These are phyloP conservation scores for Podospora tetraspora DNA, from an alignment of 495 filamentous ascomycete genomes.

Conservation along the genomic window DNA sequence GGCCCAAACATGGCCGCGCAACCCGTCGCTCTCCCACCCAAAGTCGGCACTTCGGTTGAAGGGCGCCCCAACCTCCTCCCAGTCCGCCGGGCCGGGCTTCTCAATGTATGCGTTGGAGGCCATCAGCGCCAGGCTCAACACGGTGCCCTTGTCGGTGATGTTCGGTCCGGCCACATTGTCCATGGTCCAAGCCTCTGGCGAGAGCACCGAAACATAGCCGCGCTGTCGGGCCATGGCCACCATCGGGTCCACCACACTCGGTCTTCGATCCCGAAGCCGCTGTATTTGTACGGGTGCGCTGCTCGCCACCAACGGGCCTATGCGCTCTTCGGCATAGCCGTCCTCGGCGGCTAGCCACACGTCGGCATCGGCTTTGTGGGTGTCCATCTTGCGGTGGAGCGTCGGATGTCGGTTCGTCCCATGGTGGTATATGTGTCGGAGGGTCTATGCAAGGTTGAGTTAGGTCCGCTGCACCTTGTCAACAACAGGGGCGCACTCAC, in stretches of 20 bases:
- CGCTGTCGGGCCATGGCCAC: slow-evolving; percentile 60
- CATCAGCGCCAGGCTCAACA: slow-evolving; percentile 80
- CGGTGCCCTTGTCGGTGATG: slow-evolving; percentile 76
- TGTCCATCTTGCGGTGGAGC: slow-evolving; percentile 69
- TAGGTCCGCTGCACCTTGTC: background rate
- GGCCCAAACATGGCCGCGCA: slow-evolving; percentile 88
- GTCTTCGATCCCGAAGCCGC: slow-evolving; percentile 72
- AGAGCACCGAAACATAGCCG: slow-evolving; percentile 54
- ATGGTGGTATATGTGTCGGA: slow-evolving; percentile 89
- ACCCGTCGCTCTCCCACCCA: slow-evolving; percentile 84
- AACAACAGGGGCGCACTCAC: slow-evolving; percentile 27
- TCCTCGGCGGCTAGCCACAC: slow-evolving; percentile 64
- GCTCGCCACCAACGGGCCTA: slow-evolving; percentile 46
- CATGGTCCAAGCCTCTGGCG: slow-evolving; percentile 71
- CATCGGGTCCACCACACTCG: slow-evolving; percentile 68
- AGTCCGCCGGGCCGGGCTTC: slow-evolving; percentile 63
- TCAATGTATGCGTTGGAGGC: slow-evolving; percentile 83
- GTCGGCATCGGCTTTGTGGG: slow-evolving; percentile 53
- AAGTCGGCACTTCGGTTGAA: slow-evolving; percentile 82
- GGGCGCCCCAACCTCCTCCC: slow-evolving; percentile 71
- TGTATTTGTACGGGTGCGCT: slow-evolving; percentile 64
- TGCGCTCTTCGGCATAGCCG: slow-evolving; percentile 43
- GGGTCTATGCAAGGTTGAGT: slow-evolving; percentile 46
- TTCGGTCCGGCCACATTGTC: slow-evolving; percentile 77
- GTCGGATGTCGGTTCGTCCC: slow-evolving; percentile 67